A percentile compares a stretch with the other conserved stretches of the same genome.
Conservation (phyloP, 148 eudicot genomes). For the Dysphania ambrosioides region DNA sequence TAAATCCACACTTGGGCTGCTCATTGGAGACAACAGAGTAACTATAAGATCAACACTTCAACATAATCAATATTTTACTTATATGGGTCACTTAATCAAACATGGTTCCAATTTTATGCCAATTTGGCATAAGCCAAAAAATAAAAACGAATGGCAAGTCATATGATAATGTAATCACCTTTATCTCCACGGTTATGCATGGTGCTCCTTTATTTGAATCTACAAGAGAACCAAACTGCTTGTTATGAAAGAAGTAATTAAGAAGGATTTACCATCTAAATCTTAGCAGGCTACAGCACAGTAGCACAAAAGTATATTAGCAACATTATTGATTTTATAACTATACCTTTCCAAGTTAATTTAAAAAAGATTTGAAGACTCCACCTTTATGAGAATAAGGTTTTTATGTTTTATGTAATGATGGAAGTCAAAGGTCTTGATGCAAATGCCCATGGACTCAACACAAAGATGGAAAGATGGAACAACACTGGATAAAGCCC, state of each 20-base stretch:
- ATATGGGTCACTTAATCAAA: background rate
- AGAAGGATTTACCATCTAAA: background rate
- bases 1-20: conserved; percentile 98
- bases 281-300: background rate
- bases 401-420: too few species aligned
- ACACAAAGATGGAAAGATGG: too few species aligned
- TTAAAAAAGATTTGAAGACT: background rate
- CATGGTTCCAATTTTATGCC: too few species aligned
- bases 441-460: too few species aligned
- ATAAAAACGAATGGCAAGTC: background rate
- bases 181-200: conserved; percentile 67
- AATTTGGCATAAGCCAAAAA: too few species aligned
- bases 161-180: conserved; percentile 37
- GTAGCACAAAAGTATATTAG: too few species aligned
- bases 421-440: too few species aligned
- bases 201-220: conserved; percentile 42
- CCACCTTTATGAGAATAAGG: too few species aligned
- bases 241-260: too few species aligned
- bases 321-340: background rate
- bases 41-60: conserved; percentile 19
- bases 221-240: conserved; percentile 24
- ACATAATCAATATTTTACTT: conserved; percentile 4
- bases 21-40: conserved; percentile 21
- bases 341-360: background rate
- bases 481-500: too few species aligned